Conservation (phyloP, 2,329 filamentous ascomycete genomes). For the Zalaria obscura region DNA sequence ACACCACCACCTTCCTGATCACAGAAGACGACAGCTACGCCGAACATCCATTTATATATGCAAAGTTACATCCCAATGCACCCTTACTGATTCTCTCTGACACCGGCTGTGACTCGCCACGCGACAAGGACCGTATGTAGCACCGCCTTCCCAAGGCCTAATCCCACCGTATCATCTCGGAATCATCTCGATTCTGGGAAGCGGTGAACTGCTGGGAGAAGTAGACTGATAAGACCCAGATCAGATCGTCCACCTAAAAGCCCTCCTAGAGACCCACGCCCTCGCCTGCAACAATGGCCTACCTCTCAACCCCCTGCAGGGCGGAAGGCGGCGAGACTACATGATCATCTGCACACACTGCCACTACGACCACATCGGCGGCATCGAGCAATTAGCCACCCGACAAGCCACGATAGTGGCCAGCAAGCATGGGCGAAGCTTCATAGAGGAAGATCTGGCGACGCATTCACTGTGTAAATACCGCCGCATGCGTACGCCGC, state of each 20-base stretch:
- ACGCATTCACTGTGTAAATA: slow-evolving; percentile 27
- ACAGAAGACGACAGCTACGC: slow-evolving; percentile 28
- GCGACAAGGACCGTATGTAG: slow-evolving; percentile 12
- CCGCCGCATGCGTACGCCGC: slow-evolving; percentile 21
- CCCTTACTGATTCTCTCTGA: slow-evolving; percentile 27
- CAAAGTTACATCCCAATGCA: slow-evolving; percentile 22
- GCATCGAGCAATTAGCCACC: slow-evolving; percentile 21
- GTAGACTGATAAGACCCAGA: slow-evolving; percentile 2
- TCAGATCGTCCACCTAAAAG: slow-evolving; percentile 20
- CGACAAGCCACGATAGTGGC: slow-evolving; percentile 17
- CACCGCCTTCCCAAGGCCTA: too few species aligned
- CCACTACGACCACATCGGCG: slow-evolving; percentile 29
- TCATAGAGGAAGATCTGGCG: slow-evolving; percentile 25
- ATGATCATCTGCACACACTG: slow-evolving; percentile 32
- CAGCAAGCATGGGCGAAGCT: slow-evolving; percentile 22
- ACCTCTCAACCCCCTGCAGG: slow-evolving; percentile 22
- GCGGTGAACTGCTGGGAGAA: too few species aligned
- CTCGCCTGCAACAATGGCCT: slow-evolving; percentile 18
- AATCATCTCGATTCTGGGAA: too few species aligned
- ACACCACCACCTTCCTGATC: slow-evolving; percentile 29
- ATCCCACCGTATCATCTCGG: too few species aligned
- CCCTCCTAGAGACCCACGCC: slow-evolving; percentile 28
- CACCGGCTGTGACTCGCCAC: slow-evolving; percentile 29
- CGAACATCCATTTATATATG: slow-evolving; percentile 33
- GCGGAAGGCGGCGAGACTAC: slow-evolving; percentile 16